A percentile compares a stretch with the other conserved stretches of the same genome.
Conservation (phyloP, 176 grass and related monocot species). For the Carex pumila region DNA sequence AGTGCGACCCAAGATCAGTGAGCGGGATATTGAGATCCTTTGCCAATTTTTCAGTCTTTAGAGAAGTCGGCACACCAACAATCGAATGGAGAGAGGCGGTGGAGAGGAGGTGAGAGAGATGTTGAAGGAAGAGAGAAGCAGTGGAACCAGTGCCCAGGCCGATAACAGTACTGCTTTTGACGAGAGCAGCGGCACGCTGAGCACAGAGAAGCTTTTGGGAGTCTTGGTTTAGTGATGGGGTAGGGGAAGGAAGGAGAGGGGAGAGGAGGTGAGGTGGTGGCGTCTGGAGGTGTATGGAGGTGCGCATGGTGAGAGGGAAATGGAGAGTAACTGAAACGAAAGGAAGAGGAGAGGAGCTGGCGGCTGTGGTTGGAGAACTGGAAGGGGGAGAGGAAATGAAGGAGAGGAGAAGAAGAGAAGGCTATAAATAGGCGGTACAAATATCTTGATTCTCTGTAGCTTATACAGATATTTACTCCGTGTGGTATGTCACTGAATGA, state of each 20-base stretch:
- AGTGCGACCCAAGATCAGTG: conserved; percentile 27
- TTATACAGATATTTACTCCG: neutral
- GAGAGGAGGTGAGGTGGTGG: neutral
- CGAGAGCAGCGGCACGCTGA: conserved; percentile 42
- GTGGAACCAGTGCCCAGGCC: conserved; percentile 80
- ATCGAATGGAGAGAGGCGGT: conserved; percentile 16
- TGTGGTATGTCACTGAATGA: neutral
- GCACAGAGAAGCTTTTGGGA: conserved; percentile 61
- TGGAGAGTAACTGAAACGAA: neutral
- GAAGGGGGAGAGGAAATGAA: neutral
- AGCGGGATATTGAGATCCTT: conserved; percentile 40
- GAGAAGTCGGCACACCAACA: conserved; percentile 52
- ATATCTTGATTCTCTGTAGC: neutral
- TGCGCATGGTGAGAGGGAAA: conserved; percentile 30
- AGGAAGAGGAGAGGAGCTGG: conserved; percentile 8
- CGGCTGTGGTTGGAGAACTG: neutral
- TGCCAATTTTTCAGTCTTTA: conserved; percentile 46
- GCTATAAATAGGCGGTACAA: neutral
- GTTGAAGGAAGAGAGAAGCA: conserved; percentile 55
- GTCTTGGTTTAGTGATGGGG: conserved; percentile 34
- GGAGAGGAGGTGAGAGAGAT: conserved; percentile 39
- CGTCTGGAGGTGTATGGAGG: conserved; percentile 32
- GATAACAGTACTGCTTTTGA: conserved; percentile 37
- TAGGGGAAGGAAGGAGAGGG: neutral
- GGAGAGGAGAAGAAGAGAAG: neutral